Base-by-base conservation (phyloP, 2,329 filamentous ascomycete genomes). In the Cadophora luteo-olivacea region DNA sequence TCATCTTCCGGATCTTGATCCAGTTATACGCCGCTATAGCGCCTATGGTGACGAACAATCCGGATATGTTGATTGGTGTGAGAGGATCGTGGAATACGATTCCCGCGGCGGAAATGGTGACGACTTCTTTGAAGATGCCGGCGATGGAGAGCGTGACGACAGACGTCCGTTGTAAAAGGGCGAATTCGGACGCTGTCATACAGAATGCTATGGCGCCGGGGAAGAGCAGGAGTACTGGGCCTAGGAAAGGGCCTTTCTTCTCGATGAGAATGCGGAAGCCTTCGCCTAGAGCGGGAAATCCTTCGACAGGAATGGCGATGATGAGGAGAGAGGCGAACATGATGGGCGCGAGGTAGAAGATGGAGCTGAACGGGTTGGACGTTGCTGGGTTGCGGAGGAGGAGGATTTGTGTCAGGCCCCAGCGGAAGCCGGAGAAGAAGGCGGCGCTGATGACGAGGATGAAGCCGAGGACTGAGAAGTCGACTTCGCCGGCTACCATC, bases 41-140 rank as follows among this genome's bases (percentile, higher is more conserved):
- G 52, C 85, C 83, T 73, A 98, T 92, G 0, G 96, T 99, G 61
- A 97, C 89, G n/a, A 97, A 77, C 14, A 99, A 84, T 8, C 96
- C 96, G 19, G 91, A 87, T 11, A 97, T 83, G 79, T 99, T 99
- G 82, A 99, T 88, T 0, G 90, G 84, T 0, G 94, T 97, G 57
- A 99, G 87, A 61, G 87, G 88, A 78, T 99, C 96, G 75, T 96
- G 87, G 82, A 97, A 99, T 4, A 97, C 89, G 33, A 97, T 79
- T 9, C 93, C 92, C 0, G 95, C 95, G 0, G 93, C 94, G 51
- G 89, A 91, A 76, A 99, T 98, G 16, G 96, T 99, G 66, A 99
- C 90, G 51, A 98, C 96, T 82, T 99, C 96, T 80, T 99, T 99
- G 85, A 99, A 98, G 70, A 99, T 98, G 70, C 96, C 96, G 71